phyloP scores from a whole-genome alignment of 1,284 basidiomycete genomes.

The Sporisorium iseilematis-ciliati region DNA sequence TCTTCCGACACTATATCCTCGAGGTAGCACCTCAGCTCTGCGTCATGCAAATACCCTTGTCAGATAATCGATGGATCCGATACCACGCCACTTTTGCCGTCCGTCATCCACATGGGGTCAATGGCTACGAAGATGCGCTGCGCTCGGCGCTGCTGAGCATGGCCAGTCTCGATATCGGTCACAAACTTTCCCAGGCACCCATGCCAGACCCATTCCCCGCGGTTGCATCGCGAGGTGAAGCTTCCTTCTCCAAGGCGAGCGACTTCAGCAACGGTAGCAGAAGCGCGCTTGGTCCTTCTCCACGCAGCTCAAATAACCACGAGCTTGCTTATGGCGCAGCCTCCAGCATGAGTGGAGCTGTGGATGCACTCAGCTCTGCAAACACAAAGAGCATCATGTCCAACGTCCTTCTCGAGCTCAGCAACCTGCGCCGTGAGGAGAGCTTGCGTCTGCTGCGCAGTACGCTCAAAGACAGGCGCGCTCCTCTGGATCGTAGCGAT shows the following conservation, averaged over 20 bases:
- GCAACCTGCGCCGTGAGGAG: slow-evolving; percentile 42
- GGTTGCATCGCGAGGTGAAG: slow-evolving; percentile 6
- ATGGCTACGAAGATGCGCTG: slow-evolving; percentile 45
- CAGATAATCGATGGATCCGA: slow-evolving; percentile 46
- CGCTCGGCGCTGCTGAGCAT: slow-evolving; percentile 44
- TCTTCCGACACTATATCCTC: slow-evolving; percentile 47
- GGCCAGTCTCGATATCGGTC: slow-evolving; percentile 45
- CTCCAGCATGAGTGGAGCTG: slow-evolving; percentile 5
- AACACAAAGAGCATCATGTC: slow-evolving; percentile 32
- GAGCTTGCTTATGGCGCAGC: neutral
- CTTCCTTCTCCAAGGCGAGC: slow-evolving; percentile 13
- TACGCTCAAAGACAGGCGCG: slow-evolving; percentile 38
- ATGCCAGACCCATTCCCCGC: slow-evolving; percentile 34
- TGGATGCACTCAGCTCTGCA: slow-evolving; percentile 4
- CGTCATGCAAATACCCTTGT: slow-evolving; percentile 32
- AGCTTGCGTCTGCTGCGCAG: slow-evolving; percentile 32
- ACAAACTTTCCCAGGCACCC: slow-evolving; percentile 41
- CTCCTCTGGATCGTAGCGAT: slow-evolving; percentile 31
- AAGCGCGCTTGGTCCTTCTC: slow-evolving; percentile 5
- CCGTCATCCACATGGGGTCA: slow-evolving; percentile 29
- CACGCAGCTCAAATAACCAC: neutral
- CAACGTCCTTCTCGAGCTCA: slow-evolving; percentile 43
- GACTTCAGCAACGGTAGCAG: neutral
- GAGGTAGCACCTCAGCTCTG: slow-evolving; percentile 48
- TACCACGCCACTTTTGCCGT: slow-evolving; percentile 46